Evolutionary conservation across 2,329 filamentous ascomycete genomes (phyloP).

Genomic region (Neonectria hederae): DNA sequence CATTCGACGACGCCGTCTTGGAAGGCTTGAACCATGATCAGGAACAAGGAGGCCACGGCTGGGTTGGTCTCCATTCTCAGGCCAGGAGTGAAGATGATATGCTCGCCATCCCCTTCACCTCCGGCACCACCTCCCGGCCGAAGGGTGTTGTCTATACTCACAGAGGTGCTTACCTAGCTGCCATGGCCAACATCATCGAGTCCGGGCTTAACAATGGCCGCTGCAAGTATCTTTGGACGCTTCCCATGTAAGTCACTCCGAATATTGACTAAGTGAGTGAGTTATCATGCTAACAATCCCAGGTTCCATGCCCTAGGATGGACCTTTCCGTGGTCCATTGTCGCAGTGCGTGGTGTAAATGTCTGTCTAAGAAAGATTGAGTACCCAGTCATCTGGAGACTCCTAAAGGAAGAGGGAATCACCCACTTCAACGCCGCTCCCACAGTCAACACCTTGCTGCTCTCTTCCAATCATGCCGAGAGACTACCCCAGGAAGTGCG

Average conservation of each 20-base stretch:
- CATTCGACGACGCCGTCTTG: slow-evolving; percentile 83
- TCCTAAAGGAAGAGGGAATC: slow-evolving; percentile 86
- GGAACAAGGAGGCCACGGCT: slow-evolving; percentile 73
- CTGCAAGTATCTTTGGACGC: slow-evolving; percentile 88
- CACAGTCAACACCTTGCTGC: slow-evolving; percentile 94
- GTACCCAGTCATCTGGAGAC: slow-evolving; percentile 89
- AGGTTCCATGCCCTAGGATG: slow-evolving; percentile 77
- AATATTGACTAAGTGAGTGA: not conserved
- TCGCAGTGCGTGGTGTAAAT: slow-evolving; percentile 91
- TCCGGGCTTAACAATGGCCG: slow-evolving; percentile 80
- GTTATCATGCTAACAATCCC: slow-evolving; percentile 4
- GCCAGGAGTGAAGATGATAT: slow-evolving; percentile 79
- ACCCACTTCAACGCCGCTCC: slow-evolving; percentile 97
- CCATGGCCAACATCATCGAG: slow-evolving; percentile 87
- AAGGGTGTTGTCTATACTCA: slow-evolving; percentile 96
- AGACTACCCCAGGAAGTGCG: slow-evolving; percentile 75
- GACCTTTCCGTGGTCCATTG: slow-evolving; percentile 95
- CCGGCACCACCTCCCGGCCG: slow-evolving; percentile 88
- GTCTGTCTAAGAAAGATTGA: slow-evolving; percentile 95
- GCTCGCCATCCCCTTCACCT: slow-evolving; percentile 92
- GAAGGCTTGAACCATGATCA: slow-evolving; percentile 81
- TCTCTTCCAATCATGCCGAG: slow-evolving; percentile 79
- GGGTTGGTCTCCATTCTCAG: slow-evolving; percentile 78
- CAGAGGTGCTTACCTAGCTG: slow-evolving; percentile 84
- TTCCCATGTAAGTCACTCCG: slow-evolving; percentile 80